Evolutionary conservation across 2,329 filamentous ascomycete species (phyloP), one percentile per base, ranked within the genome.

Genomic region (Colletotrichum phormii): DNA sequence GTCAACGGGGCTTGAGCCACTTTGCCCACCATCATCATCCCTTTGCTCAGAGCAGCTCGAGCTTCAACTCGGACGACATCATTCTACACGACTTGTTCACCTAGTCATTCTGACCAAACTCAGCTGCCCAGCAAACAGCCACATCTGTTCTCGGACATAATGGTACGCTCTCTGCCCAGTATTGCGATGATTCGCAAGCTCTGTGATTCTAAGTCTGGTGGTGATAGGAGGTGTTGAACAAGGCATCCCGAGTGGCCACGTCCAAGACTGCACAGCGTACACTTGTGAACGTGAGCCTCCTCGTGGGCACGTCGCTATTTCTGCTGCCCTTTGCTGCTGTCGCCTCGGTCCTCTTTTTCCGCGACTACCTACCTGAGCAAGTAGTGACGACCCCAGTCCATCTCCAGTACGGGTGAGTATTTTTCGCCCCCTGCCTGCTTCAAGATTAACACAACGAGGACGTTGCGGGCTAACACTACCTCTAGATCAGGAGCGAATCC

Each of bases 371-470:
- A 1, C 89, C 89, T 0, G 85, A 89, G 74, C 86, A 88, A 76
- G 82, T 89, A 58, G 84, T 88, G 22, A 84, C 84, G 0, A 79
- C 85, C 53, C 88, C 89, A 18, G 79, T 91, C 5, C 85, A 90
- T 76, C 80, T 91, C 8, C 89, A 91, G 79, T 91, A 91, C 80
- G 87, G 89, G 88, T 90, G 79, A 74, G 84, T 81, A 37, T 29
- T 13, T 26, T 55, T 11, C 29, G 11, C 60, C 37, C 29, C 49
- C 35, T 35, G 11, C n/a, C 12, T 33, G 33, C 22, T 53, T 15
- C n/a, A 12, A 22, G 31, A 33, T 35, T 35, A 5, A 6, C 53
- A 37, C 31, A 37, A 22, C 11, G 29, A 58, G 65, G 66, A 71
- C 1, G 35, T 51, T n/a, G 24, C 24, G 24, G 31, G 61, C 51